A percentile compares a stretch with the other conserved stretches of the same genome.
These are phyloP conservation scores for Venturia aucupariae DNA, from an alignment of 2,329 filamentous ascomycete genomes.

Conservation along the genomic window DNA sequence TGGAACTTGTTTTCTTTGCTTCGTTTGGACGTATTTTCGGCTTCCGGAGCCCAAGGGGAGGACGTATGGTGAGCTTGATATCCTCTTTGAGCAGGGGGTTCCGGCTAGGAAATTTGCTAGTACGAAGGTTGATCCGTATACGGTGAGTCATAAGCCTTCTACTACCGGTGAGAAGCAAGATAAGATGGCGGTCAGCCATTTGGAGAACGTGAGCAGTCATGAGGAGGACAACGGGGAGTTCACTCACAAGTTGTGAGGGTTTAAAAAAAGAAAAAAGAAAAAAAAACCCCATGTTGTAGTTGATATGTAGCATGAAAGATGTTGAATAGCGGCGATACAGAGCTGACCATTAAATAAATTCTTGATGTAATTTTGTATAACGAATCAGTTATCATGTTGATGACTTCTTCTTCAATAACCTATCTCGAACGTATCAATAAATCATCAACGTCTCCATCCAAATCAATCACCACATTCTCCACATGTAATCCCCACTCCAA, in stretches of 20 bases:
- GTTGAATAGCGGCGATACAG: too few relatives aligned
- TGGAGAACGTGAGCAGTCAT: background rate
- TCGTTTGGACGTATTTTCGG: constrained; percentile 73
- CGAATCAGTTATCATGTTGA: too few relatives aligned
- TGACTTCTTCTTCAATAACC: too few relatives aligned
- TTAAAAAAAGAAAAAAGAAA: too few relatives aligned
- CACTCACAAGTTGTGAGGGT: background rate
- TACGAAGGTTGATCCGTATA: constrained; percentile 47
- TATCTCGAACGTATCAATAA: too few relatives aligned
- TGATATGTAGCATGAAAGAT: too few relatives aligned
- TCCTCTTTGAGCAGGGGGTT: constrained; percentile 68
- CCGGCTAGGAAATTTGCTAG: constrained; percentile 62
- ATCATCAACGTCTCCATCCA: too few relatives aligned
- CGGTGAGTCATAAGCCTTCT: background rate
- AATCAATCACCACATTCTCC: too few relatives aligned
- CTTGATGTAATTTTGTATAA: too few relatives aligned
- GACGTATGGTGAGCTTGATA: constrained; percentile 76
- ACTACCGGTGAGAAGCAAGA: background rate
- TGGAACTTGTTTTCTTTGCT: constrained; percentile 69
- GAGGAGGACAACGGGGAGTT: background rate
- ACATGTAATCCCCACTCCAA: too few relatives aligned
- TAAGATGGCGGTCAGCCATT: background rate
- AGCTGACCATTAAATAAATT: too few relatives aligned
- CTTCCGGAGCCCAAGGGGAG: constrained; percentile 72
- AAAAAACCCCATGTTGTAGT: too few relatives aligned